Conservation (phyloP, 768 basidiomycete genomes). For the Royoungia palumana region DNA sequence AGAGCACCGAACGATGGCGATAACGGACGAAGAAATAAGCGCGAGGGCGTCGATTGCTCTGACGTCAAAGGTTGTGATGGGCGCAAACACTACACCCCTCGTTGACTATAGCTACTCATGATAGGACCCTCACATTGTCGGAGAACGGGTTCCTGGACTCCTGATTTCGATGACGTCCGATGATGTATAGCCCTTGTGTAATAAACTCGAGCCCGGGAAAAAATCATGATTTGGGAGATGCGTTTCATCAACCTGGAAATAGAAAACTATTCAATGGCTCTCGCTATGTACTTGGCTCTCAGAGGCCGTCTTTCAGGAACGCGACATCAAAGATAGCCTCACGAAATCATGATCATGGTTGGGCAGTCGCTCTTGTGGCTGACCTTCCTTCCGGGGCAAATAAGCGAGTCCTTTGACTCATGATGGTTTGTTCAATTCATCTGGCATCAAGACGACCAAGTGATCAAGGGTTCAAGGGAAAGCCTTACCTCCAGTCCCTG, state of each 20-base stretch:
- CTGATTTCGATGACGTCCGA: slow-evolving; percentile 7
- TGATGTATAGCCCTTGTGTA: neutral
- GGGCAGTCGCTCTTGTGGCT: slow-evolving; percentile 2
- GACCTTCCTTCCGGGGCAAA: neutral
- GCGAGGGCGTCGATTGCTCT: too few species aligned
- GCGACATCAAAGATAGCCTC: neutral
- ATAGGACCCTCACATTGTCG: slow-evolving; percentile 2
- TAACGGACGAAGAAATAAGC: too few species aligned
- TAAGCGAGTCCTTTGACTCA: neutral
- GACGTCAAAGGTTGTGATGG: too few species aligned
- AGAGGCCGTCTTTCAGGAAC: slow-evolving; percentile 3
- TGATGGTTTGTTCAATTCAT: neutral
- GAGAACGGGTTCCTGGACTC: neutral
- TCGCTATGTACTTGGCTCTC: too few species aligned
- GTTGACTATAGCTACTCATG: neutral
- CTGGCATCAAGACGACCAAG: neutral
- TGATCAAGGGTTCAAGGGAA: neutral
- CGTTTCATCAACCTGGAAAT: neutral
- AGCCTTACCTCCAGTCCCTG: neutral
- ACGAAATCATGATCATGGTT: slow-evolving; percentile 5
- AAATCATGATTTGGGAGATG: neutral
- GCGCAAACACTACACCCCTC: too few species aligned
- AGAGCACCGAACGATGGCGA: too few species aligned
- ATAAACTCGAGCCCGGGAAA: neutral
- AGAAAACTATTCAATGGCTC: neutral